Conservation (phyloP, 2,329 filamentous ascomycete genomes). For the Hypoxylon sp. region DNA sequence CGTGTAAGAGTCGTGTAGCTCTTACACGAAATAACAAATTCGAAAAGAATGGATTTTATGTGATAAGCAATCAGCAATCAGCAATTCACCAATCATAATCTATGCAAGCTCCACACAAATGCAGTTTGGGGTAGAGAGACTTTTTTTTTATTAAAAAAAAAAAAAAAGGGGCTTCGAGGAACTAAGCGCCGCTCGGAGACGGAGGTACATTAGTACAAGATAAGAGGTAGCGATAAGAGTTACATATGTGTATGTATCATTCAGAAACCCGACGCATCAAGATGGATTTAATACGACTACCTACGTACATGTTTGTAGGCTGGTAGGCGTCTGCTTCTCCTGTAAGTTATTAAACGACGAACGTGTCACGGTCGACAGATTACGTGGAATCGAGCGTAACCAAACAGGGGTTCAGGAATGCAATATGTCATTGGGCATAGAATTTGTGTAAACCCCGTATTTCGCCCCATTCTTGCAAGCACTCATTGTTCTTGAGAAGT, state of each 20-base stretch:
- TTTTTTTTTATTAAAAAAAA: too few relatives aligned
- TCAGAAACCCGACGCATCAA: not conserved
- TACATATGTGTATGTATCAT: not conserved
- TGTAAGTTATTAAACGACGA: not conserved
- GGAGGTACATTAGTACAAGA: not conserved
- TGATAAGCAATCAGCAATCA: not conserved
- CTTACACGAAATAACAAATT: not conserved
- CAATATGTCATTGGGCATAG: constrained; percentile 22
- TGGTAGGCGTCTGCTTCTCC: not conserved
- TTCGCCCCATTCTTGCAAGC: constrained; percentile 18
- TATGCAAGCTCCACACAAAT: not conserved
- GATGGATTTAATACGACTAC: not conserved
- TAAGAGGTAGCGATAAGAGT: not conserved
- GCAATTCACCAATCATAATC: too few relatives aligned
- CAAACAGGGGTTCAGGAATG: not conserved
- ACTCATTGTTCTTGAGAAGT: constrained; percentile 24
- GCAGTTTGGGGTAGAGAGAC: not conserved
- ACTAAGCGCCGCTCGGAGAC: not conserved
- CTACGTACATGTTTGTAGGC: too few relatives aligned
- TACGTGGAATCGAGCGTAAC: not conserved
- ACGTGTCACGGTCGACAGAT: not conserved
- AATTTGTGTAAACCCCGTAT: constrained; percentile 25
- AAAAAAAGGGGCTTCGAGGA: too few relatives aligned
- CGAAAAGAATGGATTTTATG: not conserved
- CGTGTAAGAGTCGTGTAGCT: constrained; percentile 2